phyloP scores from a whole-genome alignment of 768 basidiomycete genomes.

The Mycena polygramma region DNA sequence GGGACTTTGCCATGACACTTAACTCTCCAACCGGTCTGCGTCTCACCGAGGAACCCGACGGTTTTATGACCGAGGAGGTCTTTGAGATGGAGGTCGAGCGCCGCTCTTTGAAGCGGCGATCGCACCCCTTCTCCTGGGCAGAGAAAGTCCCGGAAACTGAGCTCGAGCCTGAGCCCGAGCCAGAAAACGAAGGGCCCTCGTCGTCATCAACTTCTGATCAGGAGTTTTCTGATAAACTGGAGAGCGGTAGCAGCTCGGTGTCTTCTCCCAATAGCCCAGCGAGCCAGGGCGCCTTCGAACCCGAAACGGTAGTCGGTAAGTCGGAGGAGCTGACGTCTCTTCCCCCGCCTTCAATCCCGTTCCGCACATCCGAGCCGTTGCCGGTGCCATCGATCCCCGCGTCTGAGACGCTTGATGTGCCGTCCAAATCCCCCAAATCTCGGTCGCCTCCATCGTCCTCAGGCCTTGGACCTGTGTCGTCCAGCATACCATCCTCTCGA shows the following conservation, averaged over 20 bases:
- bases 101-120: constrained; percentile 23
- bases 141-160: constrained; percentile 25
- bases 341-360: constrained; percentile 8
- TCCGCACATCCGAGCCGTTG: not conserved
- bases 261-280: constrained; percentile 18
- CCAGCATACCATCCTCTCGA: constrained; percentile 30
- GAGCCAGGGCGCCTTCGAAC: not conserved
- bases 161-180: constrained; percentile 1
- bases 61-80: constrained; percentile 44
- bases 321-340: not conserved
- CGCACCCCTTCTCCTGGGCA: constrained; percentile 40
- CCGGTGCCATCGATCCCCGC: not conserved
- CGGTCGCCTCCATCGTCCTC: too few species aligned
- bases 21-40: constrained; percentile 46
- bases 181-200: constrained; percentile 9
- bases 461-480: constrained; percentile 1
- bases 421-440: constrained; percentile 25
- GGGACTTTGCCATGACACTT: constrained; percentile 78
- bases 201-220: constrained; percentile 14
- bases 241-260: constrained; percentile 12
- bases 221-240: constrained; percentile 13
- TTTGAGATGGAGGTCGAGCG: constrained; percentile 55
- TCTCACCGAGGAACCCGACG: constrained; percentile 40
- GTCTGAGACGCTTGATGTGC: constrained; percentile 22
- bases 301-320: not conserved